Evolutionary conservation across 2,329 filamentous ascomycete species (phyloP), one percentile per base, ranked within the genome.

Genomic region (Beauveria pseudobassiana): DNA sequence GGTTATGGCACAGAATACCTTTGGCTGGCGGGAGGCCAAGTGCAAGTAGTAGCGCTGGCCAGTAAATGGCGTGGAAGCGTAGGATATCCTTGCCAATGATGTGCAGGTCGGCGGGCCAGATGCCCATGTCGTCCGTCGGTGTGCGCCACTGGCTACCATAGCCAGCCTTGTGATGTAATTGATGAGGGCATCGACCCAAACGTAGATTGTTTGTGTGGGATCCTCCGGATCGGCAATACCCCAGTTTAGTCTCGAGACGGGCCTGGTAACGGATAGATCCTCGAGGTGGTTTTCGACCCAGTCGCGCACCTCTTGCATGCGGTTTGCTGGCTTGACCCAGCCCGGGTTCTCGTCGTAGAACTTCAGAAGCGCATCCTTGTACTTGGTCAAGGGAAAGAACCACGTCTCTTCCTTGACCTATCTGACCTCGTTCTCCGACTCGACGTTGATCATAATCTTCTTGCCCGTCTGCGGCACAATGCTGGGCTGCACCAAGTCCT

Each of bases 41-140:
- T 1, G 95, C 93, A 82, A 99, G 88, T 18, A 99, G 85, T 67
- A 99, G 89, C 3, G 95, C 95, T 0, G 95, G 95, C 95, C 96
- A 99, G 79, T 99, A 99, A 53, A 99, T 87, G 74, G 91, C 93
- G 73, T 99, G 96, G 74, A 99, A 99, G 20, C 92, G 88, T 62
- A 96, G 80, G 66, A 99, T 99, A 73, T 99, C 95, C 75, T 99
- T 99, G 54, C 95, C 95, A 61, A 99, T 88, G 28, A 99, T 86
- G 51, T 99, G 95, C 20, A 95, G 82, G 72, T 99, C 87, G 9
- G 91, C 91, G 5, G 95, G 95, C 93, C 95, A 99, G 26, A 90
- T 86, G 55, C 82, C 82, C 22, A 76, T 77, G 16, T 79, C 73
- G 63, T 89, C 85, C 4, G 81, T 77, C 1, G 86, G 86, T 0